phyloP scores from a whole-genome alignment of 768 basidiomycete genomes.

The Sistotremastrum suecicum region DNA sequence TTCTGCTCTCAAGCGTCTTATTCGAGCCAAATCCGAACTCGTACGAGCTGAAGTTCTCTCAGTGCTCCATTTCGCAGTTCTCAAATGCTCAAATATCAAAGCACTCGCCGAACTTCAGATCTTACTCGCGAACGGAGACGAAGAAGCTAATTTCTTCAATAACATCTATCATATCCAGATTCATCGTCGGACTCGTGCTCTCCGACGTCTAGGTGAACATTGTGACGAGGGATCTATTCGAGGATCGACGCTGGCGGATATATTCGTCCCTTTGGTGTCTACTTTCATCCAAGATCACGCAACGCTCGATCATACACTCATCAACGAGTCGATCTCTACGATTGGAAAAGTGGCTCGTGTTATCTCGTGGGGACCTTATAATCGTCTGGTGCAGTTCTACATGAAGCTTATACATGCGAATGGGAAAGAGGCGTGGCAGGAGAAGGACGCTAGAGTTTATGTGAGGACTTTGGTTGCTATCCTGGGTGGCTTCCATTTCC shows the following conservation, averaged over 20 bases:
- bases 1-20: conserved; percentile 65
- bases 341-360: conserved; percentile 66
- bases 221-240: conserved; percentile 51
- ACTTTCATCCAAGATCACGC: conserved; percentile 55
- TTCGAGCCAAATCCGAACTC: conserved; percentile 70
- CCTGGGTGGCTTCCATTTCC: conserved; percentile 85
- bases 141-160: conserved; percentile 93
- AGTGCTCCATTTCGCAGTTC: conserved; percentile 65
- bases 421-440: conserved; percentile 20
- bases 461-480: conserved; percentile 76
- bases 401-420: conserved; percentile 30
- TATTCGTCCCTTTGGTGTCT: conserved; percentile 78
- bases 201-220: conserved; percentile 71
- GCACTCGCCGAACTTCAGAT: conserved; percentile 67
- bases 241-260: conserved; percentile 57
- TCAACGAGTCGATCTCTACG: conserved; percentile 76
- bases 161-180: conserved; percentile 90
- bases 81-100: conserved; percentile 41
- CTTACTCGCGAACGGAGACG: conserved; percentile 74
- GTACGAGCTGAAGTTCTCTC: conserved; percentile 76
- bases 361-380: conserved; percentile 76
- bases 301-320: conserved; percentile 63
- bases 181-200: conserved; percentile 76
- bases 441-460: conserved; percentile 61
- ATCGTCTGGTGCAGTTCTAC: conserved; percentile 67